phyloP scores from a whole-genome alignment of 169 alveolate species.

The Eimeria maxima region DNA sequence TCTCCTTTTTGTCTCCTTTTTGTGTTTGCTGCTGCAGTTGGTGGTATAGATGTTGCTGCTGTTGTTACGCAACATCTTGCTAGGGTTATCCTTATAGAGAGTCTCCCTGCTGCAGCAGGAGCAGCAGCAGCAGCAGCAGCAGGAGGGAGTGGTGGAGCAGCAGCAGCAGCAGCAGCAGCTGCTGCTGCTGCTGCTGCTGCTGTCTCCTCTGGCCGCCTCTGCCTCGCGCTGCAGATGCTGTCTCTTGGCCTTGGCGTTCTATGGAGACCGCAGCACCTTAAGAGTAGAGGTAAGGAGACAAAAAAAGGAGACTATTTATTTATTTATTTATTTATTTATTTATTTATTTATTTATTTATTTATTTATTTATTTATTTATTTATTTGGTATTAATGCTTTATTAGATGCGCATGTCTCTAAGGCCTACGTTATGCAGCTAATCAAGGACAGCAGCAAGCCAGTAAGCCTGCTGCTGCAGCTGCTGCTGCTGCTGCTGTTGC shows the following conservation, averaged over 20 bases:
- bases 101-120: neutral
- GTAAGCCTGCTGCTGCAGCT: neutral
- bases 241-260: neutral
- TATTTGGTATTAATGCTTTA: neutral
- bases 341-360: neutral
- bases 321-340: no score
- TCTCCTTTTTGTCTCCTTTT: neutral
- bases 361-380: neutral
- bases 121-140: neutral
- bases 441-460: conserved; percentile 9
- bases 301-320: neutral
- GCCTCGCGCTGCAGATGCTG: conserved; percentile 28
- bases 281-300: conserved; percentile 35
- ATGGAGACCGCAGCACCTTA: conserved; percentile 49
- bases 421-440: neutral
- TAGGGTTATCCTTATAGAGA: conserved; percentile 8
- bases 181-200: neutral
- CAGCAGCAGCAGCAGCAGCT: neutral
- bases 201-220: conserved; percentile 17
- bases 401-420: neutral
- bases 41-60: neutral
- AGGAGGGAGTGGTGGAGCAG: neutral
- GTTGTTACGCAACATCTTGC: conserved; percentile 23
- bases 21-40: no score
- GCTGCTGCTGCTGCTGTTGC: neutral